Evolutionary conservation across 2,329 filamentous ascomycete species (phyloP).

Genomic region (Colletotrichum caudatum): DNA sequence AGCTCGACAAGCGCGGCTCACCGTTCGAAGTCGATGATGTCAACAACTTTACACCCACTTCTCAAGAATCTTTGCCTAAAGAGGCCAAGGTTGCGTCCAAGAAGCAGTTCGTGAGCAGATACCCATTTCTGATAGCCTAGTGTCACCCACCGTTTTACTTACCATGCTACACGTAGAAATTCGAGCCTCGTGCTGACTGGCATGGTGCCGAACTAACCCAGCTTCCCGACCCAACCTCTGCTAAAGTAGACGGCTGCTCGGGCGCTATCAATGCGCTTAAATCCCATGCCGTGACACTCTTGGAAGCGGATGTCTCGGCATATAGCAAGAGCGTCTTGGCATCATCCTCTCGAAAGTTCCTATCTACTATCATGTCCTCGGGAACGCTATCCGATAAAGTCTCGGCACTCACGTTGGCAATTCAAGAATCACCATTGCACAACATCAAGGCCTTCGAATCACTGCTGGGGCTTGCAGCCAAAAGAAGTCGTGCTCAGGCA

Average conservation of each 20-base stretch:
- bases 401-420: conserved; percentile 90
- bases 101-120: conserved; percentile 48
- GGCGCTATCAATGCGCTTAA: conserved; percentile 66
- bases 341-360: conserved; percentile 93
- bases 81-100: conserved; percentile 55
- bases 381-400: conserved; percentile 98
- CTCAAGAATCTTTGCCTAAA: conserved; percentile 7
- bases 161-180: conserved; percentile 54
- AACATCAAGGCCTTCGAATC: conserved; percentile 91
- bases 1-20: conserved; percentile 48
- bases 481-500: conserved; percentile 92
- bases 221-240: conserved; percentile 59
- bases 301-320: conserved; percentile 81
- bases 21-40: conserved; percentile 47
- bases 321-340: conserved; percentile 81
- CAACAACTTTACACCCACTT: background rate
- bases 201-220: conserved; percentile 59
- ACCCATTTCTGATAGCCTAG: conserved; percentile 1
- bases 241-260: conserved; percentile 58
- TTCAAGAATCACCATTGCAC: conserved; percentile 96
- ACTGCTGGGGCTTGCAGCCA: conserved; percentile 84
- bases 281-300: conserved; percentile 77
- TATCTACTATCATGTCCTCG: conserved; percentile 95
- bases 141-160: conserved; percentile 12
- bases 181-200: conserved; percentile 71